Conservation (phyloP, 306 rosid genomes). For the Canavalia ensiformis region DNA sequence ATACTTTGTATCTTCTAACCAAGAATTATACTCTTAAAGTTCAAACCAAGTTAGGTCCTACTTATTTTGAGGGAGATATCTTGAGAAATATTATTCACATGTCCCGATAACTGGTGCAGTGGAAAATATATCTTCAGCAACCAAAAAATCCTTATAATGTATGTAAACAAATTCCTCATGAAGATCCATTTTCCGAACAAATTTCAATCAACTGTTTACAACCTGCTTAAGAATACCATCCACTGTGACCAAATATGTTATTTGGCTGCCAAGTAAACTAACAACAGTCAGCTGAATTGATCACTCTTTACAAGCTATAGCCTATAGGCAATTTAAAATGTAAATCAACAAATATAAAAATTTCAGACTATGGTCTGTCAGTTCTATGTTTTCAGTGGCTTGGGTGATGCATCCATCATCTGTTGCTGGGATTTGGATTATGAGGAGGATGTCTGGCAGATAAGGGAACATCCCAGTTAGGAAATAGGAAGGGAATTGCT, state of each 20-base stretch:
- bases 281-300: constrained; percentile 6
- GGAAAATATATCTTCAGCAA: constrained; percentile 38
- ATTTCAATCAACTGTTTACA: constrained; percentile 4
- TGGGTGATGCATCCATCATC: constrained; percentile 14
- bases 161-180: constrained; percentile 14
- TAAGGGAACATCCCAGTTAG: constrained; percentile 3
- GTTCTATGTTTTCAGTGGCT: constrained; percentile 8
- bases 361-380: constrained; percentile 20
- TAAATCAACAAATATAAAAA: constrained; percentile 12
- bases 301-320: not conserved
- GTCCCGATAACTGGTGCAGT: constrained; percentile 19
- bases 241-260: constrained; percentile 6
- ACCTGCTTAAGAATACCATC: constrained; percentile 8
- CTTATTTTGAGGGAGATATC: constrained; percentile 14
- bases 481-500: constrained; percentile 15
- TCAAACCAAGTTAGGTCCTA: constrained; percentile 4
- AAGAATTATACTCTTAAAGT: constrained; percentile 16
- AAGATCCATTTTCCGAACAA: constrained; percentile 7
- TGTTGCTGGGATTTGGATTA: constrained; percentile 9
- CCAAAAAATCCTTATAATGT: not conserved
- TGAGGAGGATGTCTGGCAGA: constrained; percentile 23
- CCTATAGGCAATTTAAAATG: constrained; percentile 18
- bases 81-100: constrained; percentile 16
- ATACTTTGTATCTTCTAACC: constrained; percentile 16
- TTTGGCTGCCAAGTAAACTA: constrained; percentile 12